phyloP scores from a whole-genome alignment of 768 basidiomycete genomes.

The Phaeotremella fagi region DNA sequence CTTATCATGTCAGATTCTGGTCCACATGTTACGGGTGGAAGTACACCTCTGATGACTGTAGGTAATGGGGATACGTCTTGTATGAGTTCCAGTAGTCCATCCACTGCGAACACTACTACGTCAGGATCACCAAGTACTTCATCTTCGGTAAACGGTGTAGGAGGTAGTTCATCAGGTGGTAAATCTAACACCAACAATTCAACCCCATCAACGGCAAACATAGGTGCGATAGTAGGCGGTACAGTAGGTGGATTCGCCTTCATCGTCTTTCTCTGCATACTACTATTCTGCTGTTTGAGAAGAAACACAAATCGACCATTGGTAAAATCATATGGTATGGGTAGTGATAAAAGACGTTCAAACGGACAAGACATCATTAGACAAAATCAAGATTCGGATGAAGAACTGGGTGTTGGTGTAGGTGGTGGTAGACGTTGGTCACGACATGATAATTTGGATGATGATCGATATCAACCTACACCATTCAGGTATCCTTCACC shows the following conservation, averaged over 20 bases:
- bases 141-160: constrained; percentile 25
- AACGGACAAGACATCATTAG: constrained; percentile 1
- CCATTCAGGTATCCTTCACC: constrained; percentile 22
- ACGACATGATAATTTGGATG: not conserved
- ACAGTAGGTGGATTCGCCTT: constrained; percentile 46
- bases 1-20: constrained; percentile 43
- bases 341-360: constrained; percentile 2
- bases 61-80: constrained; percentile 28
- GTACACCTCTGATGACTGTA: constrained; percentile 32
- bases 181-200: not conserved
- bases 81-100: constrained; percentile 25
- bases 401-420: not conserved
- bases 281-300: constrained; percentile 43
- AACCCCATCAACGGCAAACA: constrained; percentile 1
- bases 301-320: constrained; percentile 17
- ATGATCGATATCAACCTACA: constrained; percentile 13
- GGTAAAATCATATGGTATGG: constrained; percentile 18
- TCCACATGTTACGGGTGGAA: constrained; percentile 39
- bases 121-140: constrained; percentile 3
- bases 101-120: constrained; percentile 10
- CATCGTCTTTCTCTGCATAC: constrained; percentile 43
- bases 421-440: not conserved
- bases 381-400: not conserved
- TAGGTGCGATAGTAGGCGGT: constrained; percentile 45
- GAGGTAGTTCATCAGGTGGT: constrained; percentile 23